Conservation (phyloP, 345 rosid species). For the Rhizophora apiculata region DNA sequence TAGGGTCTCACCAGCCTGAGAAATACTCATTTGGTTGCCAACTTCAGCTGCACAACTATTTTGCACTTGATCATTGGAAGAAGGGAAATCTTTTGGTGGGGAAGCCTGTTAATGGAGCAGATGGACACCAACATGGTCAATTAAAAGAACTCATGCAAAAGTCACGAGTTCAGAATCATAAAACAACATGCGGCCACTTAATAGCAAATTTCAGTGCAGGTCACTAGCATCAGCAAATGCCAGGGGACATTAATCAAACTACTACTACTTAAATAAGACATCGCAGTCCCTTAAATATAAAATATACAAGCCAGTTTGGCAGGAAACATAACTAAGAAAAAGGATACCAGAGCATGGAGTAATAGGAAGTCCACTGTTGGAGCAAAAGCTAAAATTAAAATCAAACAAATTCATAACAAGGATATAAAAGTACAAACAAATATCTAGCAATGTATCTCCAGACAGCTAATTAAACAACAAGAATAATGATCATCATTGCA, state of each 20-base stretch:
- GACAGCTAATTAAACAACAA: background rate
- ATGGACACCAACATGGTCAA: background rate
- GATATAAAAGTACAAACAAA: background rate
- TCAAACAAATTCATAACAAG: background rate
- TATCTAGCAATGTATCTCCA: background rate
- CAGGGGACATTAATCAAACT: too few relatives aligned
- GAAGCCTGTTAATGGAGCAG: slow-evolving; percentile 11
- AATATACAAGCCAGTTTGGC: too few relatives aligned
- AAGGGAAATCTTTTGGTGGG: slow-evolving; percentile 1
- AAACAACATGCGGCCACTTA: background rate
- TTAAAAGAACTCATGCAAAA: background rate
- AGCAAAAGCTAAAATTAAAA: too few relatives aligned
- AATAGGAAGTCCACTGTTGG: too few relatives aligned
- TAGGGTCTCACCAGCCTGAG: slow-evolving; percentile 3
- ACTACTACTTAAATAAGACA: too few relatives aligned
- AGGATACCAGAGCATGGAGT: too few relatives aligned
- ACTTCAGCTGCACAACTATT: slow-evolving; percentile 3
- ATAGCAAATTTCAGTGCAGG: background rate
- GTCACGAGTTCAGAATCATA: background rate
- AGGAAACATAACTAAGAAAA: too few relatives aligned
- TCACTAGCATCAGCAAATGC: background rate
- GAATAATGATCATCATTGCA: background rate
- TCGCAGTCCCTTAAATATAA: too few relatives aligned
- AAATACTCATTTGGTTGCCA: slow-evolving; percentile 12
- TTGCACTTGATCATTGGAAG: slow-evolving; percentile 6